Percentiles rank a stretch among this genome's conserved stretches.
Evolutionary conservation across 352 stramenopile genomes (phyloP).

Genomic region (Globisporangium carolinianum): DNA sequence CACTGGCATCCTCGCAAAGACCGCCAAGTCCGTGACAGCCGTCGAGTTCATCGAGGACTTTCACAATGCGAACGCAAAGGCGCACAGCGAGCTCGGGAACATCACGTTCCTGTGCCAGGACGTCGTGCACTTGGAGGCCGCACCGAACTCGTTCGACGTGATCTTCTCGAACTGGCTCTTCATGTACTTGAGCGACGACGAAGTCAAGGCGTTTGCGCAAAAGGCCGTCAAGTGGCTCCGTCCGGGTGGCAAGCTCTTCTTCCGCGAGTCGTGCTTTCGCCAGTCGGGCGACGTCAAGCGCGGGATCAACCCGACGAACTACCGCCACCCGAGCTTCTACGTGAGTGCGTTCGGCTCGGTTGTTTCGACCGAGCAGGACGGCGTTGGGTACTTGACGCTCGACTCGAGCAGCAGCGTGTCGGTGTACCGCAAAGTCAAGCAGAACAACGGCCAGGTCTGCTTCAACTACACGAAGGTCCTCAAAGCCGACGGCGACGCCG

Average conservation of each 20-base stretch:
- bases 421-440: constrained; percentile 71
- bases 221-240: constrained; percentile 62
- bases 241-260: constrained; percentile 56
- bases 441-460: constrained; percentile 78
- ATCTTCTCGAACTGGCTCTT: constrained; percentile 78
- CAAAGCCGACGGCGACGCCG: constrained; percentile 29
- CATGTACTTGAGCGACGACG: constrained; percentile 62
- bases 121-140: constrained; percentile 50
- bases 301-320: constrained; percentile 54
- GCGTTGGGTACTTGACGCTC: constrained; percentile 49
- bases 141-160: constrained; percentile 52
- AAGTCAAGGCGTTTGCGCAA: constrained; percentile 43
- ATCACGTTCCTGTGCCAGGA: constrained; percentile 62
- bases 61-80: constrained; percentile 45
- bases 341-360: constrained; percentile 43
- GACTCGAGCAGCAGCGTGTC: constrained; percentile 57
- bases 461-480: constrained; percentile 59
- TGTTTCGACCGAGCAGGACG: constrained; percentile 30
- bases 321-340: constrained; percentile 66
- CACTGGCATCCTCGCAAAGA: constrained; percentile 43
- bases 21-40: constrained; percentile 45
- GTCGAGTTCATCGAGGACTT: constrained; percentile 82
- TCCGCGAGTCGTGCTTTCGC: constrained; percentile 62
- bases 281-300: constrained; percentile 62
- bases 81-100: constrained; percentile 48